Base-by-base conservation (phyloP, 2,329 filamentous ascomycete species). In the Clarireedia monteithiana region DNA sequence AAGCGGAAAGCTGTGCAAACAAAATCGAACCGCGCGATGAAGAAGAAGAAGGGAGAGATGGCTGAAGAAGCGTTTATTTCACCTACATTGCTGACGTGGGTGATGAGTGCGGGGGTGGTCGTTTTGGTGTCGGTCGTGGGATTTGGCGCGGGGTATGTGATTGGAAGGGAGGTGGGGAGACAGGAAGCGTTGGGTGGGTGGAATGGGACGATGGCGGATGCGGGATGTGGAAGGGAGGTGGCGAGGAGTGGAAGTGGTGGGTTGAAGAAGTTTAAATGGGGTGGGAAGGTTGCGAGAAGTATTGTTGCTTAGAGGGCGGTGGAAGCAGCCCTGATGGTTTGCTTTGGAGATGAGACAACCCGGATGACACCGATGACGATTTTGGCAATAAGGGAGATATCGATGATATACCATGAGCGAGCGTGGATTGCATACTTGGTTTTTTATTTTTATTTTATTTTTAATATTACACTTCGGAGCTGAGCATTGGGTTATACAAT, bases 111-210 rank as follows among this genome's bases (percentile, higher is more conserved):
- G 6, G 83, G 84, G 17, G 83, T 86, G 1, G 80, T 87, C 1
- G 82, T 87, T 7, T 74, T 88, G 10, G 80, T 87, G 3, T 84
- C 81, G 6, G 84, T 85, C 1, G 83, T 87, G 36, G 83, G 83
- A 2, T 87, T 88, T 62, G 82, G 84, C 2, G 84, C 84, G 7
- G 84, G 84, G 10, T 86, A 85, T 64, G 83, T 85, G 24, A 82
- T 86, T 58, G 84, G 84, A 5, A 75, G 83, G 26, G 84, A 87
- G 62, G 82, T 84, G 24, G 84, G 84, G 3, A 76, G 80, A 36
- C 80, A 85, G 61, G 83, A 87, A 64, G 39, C 58, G 0, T 53
- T 68, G 39, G 56, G 55, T 26, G 60, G 61, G 2, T 54, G 68
- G 48, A 66, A 65, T 53, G 62, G 64, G 0, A 54, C 57, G 4